Evolutionary conservation across 768 basidiomycete species (phyloP), one percentile per base, ranked within the genome.

Genomic region (Clitopilus passeckerianus): DNA sequence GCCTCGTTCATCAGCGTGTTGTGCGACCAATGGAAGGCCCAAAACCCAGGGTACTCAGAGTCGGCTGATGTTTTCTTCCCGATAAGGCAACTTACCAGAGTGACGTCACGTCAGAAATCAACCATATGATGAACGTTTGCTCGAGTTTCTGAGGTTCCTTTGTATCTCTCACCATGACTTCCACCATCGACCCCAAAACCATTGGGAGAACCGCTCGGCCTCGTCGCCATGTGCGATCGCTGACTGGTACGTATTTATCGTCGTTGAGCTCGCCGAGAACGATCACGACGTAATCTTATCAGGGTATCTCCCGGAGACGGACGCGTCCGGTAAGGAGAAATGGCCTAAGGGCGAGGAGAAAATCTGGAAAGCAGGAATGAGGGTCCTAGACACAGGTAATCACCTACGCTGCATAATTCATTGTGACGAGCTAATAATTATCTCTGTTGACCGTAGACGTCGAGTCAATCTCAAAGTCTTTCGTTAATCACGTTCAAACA

Each of bases 401-500:
- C 64, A 23, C n/a, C 27, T 3, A 34, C 37, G 9, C 35, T 41
- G 10, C 54, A 8, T 41, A 16, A 6, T 33, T 58, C 46, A 53
- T 60, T 24, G 22, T 35, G 24, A 22, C 34, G 23, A 54, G 37
- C 23, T 27, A 54, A 46, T 58, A 33, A 46, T 58, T 23, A 20
- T 60, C n/a, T 54, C 37, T 56, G 18, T 44, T n/a, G 34, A 52
- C 34, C 10, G 34, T 10, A 91, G 91, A 82, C 58, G 80, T 86
- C 37, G 70, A 74, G 18, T 75, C 77, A 12, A 84, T 93, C 70
- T 87, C 89, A 8, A 86, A 81, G 68, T 89, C 88, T 24, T 78
- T 94, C 65, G 89, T 93, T 46, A 84, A 84, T 67, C 91, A 93
- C 67, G 90, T 92, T 22, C 91, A 93, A 68, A 91, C 95, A 0